These are phyloP conservation scores for Martiniozyma abietophila DNA, from an alignment of 805 yeast genomes.

Conservation along the genomic window DNA sequence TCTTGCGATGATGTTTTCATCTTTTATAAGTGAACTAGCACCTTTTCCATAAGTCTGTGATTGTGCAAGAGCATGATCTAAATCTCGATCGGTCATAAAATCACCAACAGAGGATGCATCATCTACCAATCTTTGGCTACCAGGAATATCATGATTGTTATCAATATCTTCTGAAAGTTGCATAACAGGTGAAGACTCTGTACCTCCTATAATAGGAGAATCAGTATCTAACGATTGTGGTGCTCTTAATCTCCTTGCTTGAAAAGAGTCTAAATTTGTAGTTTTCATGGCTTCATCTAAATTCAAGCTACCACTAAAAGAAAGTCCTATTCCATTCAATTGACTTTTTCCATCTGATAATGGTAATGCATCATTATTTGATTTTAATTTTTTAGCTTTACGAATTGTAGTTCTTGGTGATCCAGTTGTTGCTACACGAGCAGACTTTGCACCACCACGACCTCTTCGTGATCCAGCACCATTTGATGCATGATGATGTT, in stretches of 20 bases:
- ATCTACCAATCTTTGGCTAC: neutral
- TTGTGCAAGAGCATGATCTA: conserved; percentile 31
- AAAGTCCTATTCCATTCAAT: no score
- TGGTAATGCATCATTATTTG: no score
- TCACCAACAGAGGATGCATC: conserved; percentile 40
- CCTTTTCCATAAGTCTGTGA: conserved; percentile 14
- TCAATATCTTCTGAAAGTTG: conserved; percentile 8
- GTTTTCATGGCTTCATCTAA: conserved; percentile 1
- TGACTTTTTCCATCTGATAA: no score
- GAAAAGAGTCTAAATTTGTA: no score
- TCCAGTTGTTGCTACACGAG: conserved; percentile 1
- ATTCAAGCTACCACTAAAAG: no score
- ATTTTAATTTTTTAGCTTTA: no score
- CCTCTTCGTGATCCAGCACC: conserved; percentile 27
- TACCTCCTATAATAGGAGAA: conserved; percentile 3
- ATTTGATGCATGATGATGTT: conserved; percentile 57
- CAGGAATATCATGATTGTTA: conserved; percentile 1
- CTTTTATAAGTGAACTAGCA: conserved; percentile 6
- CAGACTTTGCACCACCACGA: no score
- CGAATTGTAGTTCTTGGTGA: neutral
- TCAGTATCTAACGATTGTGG: conserved; percentile 7
- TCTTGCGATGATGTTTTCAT: conserved; percentile 3
- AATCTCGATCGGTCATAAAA: conserved; percentile 43
- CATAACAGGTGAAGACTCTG: conserved; percentile 10
- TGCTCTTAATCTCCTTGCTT: conserved; percentile 14